Evolutionary conservation across 345 rosid species (phyloP), one percentile per base, ranked within the genome.

Genomic region (Populus pruinosa): DNA sequence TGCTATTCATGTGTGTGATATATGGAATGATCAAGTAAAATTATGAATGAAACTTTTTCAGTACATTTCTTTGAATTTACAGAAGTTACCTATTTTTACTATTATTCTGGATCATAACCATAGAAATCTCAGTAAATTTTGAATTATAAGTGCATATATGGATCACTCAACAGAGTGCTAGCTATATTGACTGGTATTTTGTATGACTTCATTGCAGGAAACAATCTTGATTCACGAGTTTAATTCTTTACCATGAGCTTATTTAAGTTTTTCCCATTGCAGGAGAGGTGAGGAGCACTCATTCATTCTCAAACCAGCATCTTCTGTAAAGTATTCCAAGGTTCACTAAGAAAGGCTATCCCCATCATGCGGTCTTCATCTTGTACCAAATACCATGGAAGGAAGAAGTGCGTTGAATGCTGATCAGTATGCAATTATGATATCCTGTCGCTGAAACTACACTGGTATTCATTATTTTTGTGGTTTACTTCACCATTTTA

Each of bases 201-300:
- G 59, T 25, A 47, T 17, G 41, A 35, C 63, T 73, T 41, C 36
- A 18, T 33, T n/a, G 39, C 14, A 14, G 23, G 31, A 76, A 63
- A 72, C 17, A 44, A 12, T 21, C 59, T 64, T n/a, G 31, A 73
- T 59, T 69, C 47, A 20, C 1, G 16, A 11, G 17, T 33, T 62
- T 16, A 8, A 36, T 67, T 13, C 41, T 38, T 14, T 67, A 8
- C 31, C 25, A 2, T 75, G 44, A 62, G 69, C 83, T 86, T 68
- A 77, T 78, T 59, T 50, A 64, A 55, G 36, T 36, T 79, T 75
- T 44, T 81, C 70, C 64, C 49, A 44, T 84, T 82, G 81, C 90
- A 96, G 99, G 99, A 92, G 87, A 84, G 94, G 97, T 82, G 99
- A 94, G 84, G 98, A 92, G 81, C 99, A 94, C 82, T 94, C 99